Evolutionary conservation across 106 monocot species (phyloP).

Genomic region (Acorus gramineus): DNA sequence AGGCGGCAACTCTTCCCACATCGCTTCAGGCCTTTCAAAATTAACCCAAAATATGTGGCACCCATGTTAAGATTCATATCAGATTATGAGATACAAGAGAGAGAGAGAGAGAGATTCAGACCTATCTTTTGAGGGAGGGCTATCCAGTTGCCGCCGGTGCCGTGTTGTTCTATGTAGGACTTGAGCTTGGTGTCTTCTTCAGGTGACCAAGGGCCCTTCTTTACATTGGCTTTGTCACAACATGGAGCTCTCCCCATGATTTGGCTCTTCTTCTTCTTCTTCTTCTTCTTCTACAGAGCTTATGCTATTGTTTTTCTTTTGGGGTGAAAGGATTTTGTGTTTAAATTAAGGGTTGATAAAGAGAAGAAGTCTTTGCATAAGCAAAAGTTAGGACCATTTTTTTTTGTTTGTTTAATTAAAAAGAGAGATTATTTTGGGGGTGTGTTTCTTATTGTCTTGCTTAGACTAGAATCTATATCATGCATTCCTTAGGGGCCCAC

Average conservation of each 20-base stretch:
- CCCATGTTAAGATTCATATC: too few species aligned
- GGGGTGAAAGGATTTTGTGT: not conserved
- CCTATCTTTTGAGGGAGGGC: slow-evolving; percentile 90
- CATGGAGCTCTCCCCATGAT: slow-evolving; percentile 91
- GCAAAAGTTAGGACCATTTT: too few species aligned
- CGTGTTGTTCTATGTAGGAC: slow-evolving; percentile 76
- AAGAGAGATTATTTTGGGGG: slow-evolving; percentile 4
- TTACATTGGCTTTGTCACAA: slow-evolving; percentile 90
- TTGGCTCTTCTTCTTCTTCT: not conserved
- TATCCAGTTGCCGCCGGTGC: slow-evolving; percentile 99
- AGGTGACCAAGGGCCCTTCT: slow-evolving; percentile 92
- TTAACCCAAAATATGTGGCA: too few species aligned
- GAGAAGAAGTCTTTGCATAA: not conserved
- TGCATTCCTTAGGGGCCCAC: too few species aligned
- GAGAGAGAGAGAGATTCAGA: slow-evolving; percentile 5
- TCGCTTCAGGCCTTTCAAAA: slow-evolving; percentile 56
- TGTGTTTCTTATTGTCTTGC: slow-evolving; percentile 19
- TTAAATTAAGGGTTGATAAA: not conserved
- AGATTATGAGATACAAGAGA: too few species aligned
- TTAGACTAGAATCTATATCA: slow-evolving; percentile 18
- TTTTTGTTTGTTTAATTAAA: not conserved
- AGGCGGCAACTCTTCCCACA: slow-evolving; percentile 98
- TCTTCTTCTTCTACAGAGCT: not conserved
- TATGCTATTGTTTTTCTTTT: not conserved
- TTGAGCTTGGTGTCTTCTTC: slow-evolving; percentile 87